Percentiles rank a stretch among this genome's conserved stretches.
Conservation (phyloP, 2,329 filamentous ascomycete species). For the Dichotomopilus funicola region DNA sequence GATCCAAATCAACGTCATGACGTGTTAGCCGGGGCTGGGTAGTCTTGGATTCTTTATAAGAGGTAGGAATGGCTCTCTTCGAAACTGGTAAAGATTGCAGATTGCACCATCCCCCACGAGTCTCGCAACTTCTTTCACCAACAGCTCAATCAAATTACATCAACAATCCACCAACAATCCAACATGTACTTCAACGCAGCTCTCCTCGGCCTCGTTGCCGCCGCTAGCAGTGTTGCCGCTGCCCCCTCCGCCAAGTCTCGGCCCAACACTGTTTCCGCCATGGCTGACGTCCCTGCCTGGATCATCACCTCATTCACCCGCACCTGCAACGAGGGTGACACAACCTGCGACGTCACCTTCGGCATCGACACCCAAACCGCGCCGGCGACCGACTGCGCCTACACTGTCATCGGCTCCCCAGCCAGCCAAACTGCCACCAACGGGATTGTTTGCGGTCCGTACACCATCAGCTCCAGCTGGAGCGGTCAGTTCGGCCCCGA, state of each 20-base stretch:
- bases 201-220: slow-evolving; percentile 16
- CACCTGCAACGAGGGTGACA: slow-evolving; percentile 34
- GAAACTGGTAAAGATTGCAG: too few species aligned
- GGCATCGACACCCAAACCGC: slow-evolving; percentile 31
- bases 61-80: too few species aligned
- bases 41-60: too few species aligned
- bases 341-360: slow-evolving; percentile 37
- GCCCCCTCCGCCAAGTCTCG: slow-evolving; percentile 11
- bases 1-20: too few species aligned
- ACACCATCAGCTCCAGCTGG: slow-evolving; percentile 31
- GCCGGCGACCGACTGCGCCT: slow-evolving; percentile 20
- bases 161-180: neutral
- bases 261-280: slow-evolving; percentile 15
- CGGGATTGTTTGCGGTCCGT: slow-evolving; percentile 26
- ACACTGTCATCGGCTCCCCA: slow-evolving; percentile 20
- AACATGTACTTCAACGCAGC: slow-evolving; percentile 18
- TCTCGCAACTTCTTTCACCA: neutral
- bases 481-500: slow-evolving; percentile 31
- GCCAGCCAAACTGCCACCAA: slow-evolving; percentile 15
- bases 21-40: too few species aligned
- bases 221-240: slow-evolving; percentile 10
- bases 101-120: too few species aligned
- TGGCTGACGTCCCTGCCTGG: slow-evolving; percentile 28
- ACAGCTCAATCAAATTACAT: neutral
- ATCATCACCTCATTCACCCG: slow-evolving; percentile 34